Base-by-base conservation (phyloP, 495 filamentous ascomycete genomes). In the Hypoxylon crocopeplum region DNA sequence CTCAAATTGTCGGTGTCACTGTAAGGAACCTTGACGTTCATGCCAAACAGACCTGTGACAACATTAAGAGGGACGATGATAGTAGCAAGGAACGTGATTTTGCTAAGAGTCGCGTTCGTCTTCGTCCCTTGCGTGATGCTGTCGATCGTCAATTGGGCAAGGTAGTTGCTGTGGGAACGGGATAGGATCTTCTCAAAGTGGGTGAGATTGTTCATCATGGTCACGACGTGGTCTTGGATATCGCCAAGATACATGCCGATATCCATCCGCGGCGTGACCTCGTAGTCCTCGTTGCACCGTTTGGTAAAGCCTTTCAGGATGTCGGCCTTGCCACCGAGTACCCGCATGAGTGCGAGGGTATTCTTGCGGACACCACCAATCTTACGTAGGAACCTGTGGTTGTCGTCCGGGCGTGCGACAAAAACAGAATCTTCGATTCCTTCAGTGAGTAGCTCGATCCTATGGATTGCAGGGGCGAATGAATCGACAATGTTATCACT, bases 121-220 rank as follows among this genome's bases (percentile, higher is more conserved):
- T 81, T 77, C 56, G 91, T 93, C 1, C 91, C 91, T 67, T 92
- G 83, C 5, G 84, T 82, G 67, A 97, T 85, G 68, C 88, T 91
- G 64, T 93, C 91, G 58, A 98, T 92, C 41, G 88, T 92, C 54
- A 98, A 83, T 75, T 97, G 94, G 11, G 94, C 94, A 13, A 98
- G 82, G 59, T 98, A 97, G 69, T 98, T 98, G 75, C 88, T 88
- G 76, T 98, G 95, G n/a, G 87, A 88, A 16, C 95, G 89, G 5
- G 88, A 91, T 48, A 98, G 84, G 83, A 98, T 97, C 78, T 97
- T 97, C 71, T 98, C 95, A 63, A 94, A 97, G 69, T 98, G 94
- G 7, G 84, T 86, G 47, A 98, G 76, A 72, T 96, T 98, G 60
- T 86, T 90, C 84, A 96, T 95, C 94, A 98, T 97, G 56, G 94